Base-by-base conservation (phyloP, 805 yeast genomes). In the Zygosaccharomyces pseudorouxii region DNA sequence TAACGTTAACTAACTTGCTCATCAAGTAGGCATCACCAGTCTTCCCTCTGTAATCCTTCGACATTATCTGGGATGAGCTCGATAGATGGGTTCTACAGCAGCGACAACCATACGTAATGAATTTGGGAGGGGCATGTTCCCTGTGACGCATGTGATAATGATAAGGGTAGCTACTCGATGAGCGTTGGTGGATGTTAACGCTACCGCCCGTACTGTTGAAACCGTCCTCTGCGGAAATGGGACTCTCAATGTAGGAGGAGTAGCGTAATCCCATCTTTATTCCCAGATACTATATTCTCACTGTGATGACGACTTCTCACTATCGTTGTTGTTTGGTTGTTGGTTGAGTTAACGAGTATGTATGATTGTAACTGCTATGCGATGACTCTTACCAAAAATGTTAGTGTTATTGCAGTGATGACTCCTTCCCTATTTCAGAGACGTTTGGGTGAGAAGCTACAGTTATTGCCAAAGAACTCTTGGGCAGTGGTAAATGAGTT, bases 11-110 rank as follows among this genome's bases (percentile, higher is more conserved):
- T 58, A 79, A 80, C 31, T 67, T 66, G 39, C 71, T 67, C 53
- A 82, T 78, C 37, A 82, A 64, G 53, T 71, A 74, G 1, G 86
- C 88, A 45, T 73, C 73, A 0, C 89, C 88, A 1, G 77, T 70
- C 38, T 70, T 69, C 1, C 87, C 88, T 19, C 69, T 65, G 57
- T 81, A 82, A 42, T 74, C 76, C 55, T 70, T 62, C 1, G 69
- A 65, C 56, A 65, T 60, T 18, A 65, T 56, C 42, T 63, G 64
- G 11, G 56, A 48, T 7, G 65, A 59, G 2, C 67, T 59, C 6
- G 67, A 61, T 9, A 65, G 54, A 46, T 65, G 69, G 1, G 67
- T 62, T 44, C 65, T 54, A 39, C 69, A 65, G 22, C 55, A 48
- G 18, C 63, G 55, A 47, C 69, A 65, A 16, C 67, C 68, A 46